A percentile compares a stretch with the other conserved stretches of the same genome.
phyloP scores from a whole-genome alignment of 805 yeast species.

The Ogataea corticis region DNA sequence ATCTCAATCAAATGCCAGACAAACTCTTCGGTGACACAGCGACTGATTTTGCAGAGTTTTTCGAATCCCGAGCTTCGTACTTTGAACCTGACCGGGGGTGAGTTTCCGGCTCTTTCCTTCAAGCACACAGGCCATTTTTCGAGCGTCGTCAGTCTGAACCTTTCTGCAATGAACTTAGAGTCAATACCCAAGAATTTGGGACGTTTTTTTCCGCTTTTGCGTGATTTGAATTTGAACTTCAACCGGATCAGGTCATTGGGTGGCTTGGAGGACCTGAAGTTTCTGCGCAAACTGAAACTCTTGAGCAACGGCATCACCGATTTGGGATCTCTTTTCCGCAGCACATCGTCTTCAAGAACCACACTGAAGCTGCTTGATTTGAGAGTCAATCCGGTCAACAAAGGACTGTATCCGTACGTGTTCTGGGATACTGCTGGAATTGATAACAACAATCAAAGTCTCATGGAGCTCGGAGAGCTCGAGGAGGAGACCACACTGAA shows the following conservation, averaged over 20 bases:
- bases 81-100: slow-evolving; percentile 38
- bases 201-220: slow-evolving; percentile 44
- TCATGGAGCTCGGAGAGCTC: slow-evolving; percentile 10
- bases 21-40: slow-evolving; percentile 22
- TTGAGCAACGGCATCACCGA: slow-evolving; percentile 47
- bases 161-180: slow-evolving; percentile 49
- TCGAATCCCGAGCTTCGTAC: slow-evolving; percentile 29
- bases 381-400: slow-evolving; percentile 50
- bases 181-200: slow-evolving; percentile 40
- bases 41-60: slow-evolving; percentile 19
- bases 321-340: slow-evolving; percentile 35
- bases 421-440: slow-evolving; percentile 39
- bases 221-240: slow-evolving; percentile 51
- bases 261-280: slow-evolving; percentile 36
- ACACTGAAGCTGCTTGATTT: slow-evolving; percentile 44
- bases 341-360: slow-evolving; percentile 32
- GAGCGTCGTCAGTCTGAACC: slow-evolving; percentile 40
- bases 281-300: slow-evolving; percentile 41
- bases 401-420: slow-evolving; percentile 52
- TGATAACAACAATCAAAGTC: slow-evolving; percentile 9
- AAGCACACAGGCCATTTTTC: slow-evolving; percentile 18
- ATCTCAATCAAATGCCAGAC: slow-evolving; percentile 43
- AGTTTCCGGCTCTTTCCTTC: slow-evolving; percentile 8
- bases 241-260: slow-evolving; percentile 40
- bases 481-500: slow-evolving; percentile 38